Base-by-base conservation (phyloP, 2,329 filamentous ascomycete species). In the Colletotrichum limetticola region DNA sequence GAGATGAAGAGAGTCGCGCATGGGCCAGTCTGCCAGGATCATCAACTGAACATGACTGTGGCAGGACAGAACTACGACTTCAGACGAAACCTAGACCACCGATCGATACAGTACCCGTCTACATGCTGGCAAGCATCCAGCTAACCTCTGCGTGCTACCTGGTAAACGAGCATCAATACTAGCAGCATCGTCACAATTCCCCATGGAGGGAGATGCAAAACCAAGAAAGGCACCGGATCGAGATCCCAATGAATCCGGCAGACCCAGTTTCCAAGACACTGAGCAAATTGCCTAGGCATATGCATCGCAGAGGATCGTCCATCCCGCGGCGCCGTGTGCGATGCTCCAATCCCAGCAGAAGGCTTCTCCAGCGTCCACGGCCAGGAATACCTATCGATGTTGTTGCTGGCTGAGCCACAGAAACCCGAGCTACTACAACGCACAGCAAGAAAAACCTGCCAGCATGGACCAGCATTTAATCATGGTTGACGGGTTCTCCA, bases 231-330 rank as follows among this genome's bases (percentile, higher is more conserved):
- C 26, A 59, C 55, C 35, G 53, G 52, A 68, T 64, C 58, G 69
- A 72, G 37, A 63, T 67, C 52, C 16, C 59, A 53, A 22, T 49
- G 57, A 14, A 19, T 52, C 65, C 58, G 12, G 37, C 49, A 37
- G 8, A 14, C 28, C 3, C 46, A n/a, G 59, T 16, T 64, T 60
- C 53, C 65, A 68, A 62, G 64, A 28, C 68, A 55, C 22, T 28
- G 22, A 52, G 42, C 56, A 37, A 24, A 28, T 57, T 35, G 30
- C 22, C 42, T 32, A 32, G 30, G 30, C 30, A n/a, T n/a, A 46
- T 53, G 52, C 67, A 65, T 69, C 35, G 37, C 59, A 58, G 35
- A 57, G 49, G 46, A 61, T 72, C 60, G 66, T 30, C 66, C 65
- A 52, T 22, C 19, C 57, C 58, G 37, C 42, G 24, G 22, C 55